Evolutionary conservation across 345 rosid species (phyloP).

Genomic region (Raphanus sativus): DNA sequence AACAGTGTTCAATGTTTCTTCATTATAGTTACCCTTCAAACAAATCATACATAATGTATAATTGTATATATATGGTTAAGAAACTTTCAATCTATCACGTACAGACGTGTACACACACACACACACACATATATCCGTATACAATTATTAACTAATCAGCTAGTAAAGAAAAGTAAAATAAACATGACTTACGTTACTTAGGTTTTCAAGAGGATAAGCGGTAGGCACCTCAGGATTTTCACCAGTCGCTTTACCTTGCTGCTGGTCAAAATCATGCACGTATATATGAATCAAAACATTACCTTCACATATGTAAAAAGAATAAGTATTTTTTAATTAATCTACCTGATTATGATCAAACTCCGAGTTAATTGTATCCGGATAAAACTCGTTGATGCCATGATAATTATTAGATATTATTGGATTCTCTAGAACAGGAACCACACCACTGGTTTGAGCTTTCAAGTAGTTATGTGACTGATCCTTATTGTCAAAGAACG

Average conservation of each 20-base stretch:
- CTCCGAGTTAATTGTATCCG: not conserved
- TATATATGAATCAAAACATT: not conserved
- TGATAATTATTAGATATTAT: not conserved
- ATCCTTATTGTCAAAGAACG: not conserved
- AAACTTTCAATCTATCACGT: not conserved
- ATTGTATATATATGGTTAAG: not conserved
- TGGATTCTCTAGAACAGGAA: not conserved
- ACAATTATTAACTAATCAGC: not conserved
- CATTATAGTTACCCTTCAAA: not conserved
- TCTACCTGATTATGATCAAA: slow-evolving; percentile 18
- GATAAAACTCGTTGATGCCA: not conserved
- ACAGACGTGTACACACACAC: not conserved
- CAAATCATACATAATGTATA: not conserved
- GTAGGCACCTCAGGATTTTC: not conserved
- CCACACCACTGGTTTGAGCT: not conserved
- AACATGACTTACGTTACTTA: slow-evolving; percentile 12
- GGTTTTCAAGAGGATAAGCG: not conserved
- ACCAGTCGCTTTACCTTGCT: not conserved
- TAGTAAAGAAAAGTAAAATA: not conserved
- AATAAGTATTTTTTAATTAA: not conserved
- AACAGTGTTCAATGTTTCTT: not conserved
- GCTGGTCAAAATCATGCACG: slow-evolving; percentile 9
- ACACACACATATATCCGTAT: not conserved
- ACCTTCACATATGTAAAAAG: not conserved
- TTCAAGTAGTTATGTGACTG: not conserved